These are phyloP conservation scores for Colletotrichum liriopes DNA, from an alignment of 2,329 filamentous ascomycete genomes.

Conservation along the genomic window DNA sequence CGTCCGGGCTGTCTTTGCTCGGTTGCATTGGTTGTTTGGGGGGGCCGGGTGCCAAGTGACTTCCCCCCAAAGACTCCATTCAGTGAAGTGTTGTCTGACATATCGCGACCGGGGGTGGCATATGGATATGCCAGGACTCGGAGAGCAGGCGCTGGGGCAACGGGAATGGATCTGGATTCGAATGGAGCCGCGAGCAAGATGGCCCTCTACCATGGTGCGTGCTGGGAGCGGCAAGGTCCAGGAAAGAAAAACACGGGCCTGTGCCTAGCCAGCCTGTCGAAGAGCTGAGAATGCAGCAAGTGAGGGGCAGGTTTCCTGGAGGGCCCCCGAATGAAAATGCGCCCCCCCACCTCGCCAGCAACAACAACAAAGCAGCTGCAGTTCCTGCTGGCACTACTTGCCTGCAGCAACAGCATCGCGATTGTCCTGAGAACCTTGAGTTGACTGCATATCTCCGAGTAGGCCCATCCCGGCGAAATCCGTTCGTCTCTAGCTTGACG, in stretches of 20 bases:
- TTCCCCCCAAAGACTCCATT: neutral
- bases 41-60: constrained; percentile 8
- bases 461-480: constrained; percentile 6
- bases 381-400: constrained; percentile 16
- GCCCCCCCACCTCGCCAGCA: constrained; percentile 37
- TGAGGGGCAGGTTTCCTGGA: constrained; percentile 36
- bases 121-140: constrained; percentile 18
- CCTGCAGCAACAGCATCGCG: constrained; percentile 9
- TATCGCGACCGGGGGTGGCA: constrained; percentile 28
- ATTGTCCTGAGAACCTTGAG: constrained; percentile 19
- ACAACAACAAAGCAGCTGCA: constrained; percentile 29
- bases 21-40: constrained; percentile 13
- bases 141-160: constrained; percentile 37
- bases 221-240: constrained; percentile 11
- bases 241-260: constrained; percentile 17
- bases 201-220: neutral
- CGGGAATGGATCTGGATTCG: constrained; percentile 31
- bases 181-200: constrained; percentile 5
- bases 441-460: constrained; percentile 15
- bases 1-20: constrained; percentile 10
- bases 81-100: constrained; percentile 29
- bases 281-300: constrained; percentile 35
- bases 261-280: constrained; percentile 26
- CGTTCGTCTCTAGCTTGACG: constrained; percentile 12
- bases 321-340: neutral